Base-by-base conservation (phyloP, 129 eudicot genomes). In the Ambrosia artemisiifolia region DNA sequence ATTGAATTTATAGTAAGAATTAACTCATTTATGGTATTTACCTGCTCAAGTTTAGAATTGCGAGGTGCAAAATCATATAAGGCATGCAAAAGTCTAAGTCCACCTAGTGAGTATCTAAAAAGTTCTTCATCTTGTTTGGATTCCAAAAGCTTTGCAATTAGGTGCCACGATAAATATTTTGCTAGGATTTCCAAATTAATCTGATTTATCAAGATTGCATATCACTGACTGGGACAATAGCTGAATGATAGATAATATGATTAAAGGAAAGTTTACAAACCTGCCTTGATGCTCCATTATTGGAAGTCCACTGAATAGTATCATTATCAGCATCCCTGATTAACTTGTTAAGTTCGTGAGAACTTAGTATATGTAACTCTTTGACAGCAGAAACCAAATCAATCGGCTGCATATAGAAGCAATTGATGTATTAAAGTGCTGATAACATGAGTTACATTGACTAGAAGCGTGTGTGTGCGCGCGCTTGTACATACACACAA, bases 41-140 rank as follows among this genome's bases (percentile, higher is more conserved):
- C 97, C 90, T 86, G 93, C 78, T 91, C 97, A 57, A 94, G 85
- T 78, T 83, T 86, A 62, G 83, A 77, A 53, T 83, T 81, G 40
- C 93, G 92, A 74, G 89, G 76, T 55, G 97, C 96, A 47, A 84
- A 80, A 70, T 90, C 96, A 71, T 88, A 90, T 42, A 94, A 74
- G 69, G 82, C 73, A 78, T 90, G 88, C 68, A 94, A 80, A 56
- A 94, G 82, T 43, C 86, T 81, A 44, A 90, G 6, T 46, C 97
- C 99, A 67, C 85, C 74, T 63, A 94, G 78, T 81, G 90, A 76
- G 81, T 90, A 86, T 77, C 84, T 83, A 65, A 86, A 80, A 7
- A 77, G 79, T 69, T 85, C 79, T 82, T 86, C 91, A 70, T 90
- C 88, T 64, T 82, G 72, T 71, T 86, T 33, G 50, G 78, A 78